These are phyloP conservation scores for Lantana camara DNA, from an alignment of 257 asterid genomes.

Conservation along the genomic window DNA sequence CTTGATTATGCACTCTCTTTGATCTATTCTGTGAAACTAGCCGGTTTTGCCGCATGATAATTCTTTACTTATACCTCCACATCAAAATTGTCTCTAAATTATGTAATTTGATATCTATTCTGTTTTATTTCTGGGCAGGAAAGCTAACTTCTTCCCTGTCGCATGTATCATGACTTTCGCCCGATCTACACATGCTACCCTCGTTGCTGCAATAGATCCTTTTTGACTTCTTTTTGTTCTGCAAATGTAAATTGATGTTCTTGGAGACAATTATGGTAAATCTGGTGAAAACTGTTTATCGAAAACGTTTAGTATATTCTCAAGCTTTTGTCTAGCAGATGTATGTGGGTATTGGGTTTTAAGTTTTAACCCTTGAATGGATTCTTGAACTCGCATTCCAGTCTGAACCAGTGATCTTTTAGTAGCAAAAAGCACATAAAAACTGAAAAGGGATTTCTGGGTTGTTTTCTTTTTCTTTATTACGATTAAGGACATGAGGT, in stretches of 20 bases:
- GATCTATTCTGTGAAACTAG: neutral
- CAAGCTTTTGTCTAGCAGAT: neutral
- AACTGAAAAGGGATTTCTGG: too few relatives aligned
- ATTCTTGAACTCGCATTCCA: too few relatives aligned
- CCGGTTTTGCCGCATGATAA: neutral
- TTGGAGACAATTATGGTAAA: neutral
- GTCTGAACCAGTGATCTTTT: too few relatives aligned
- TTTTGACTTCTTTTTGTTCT: conserved; percentile 14
- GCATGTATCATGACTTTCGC: conserved; percentile 13
- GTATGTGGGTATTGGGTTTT: neutral
- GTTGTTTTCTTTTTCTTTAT: too few relatives aligned
- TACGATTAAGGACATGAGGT: too few relatives aligned
- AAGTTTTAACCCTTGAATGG: too few relatives aligned
- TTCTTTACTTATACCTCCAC: neutral
- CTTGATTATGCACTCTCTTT: conserved; percentile 14
- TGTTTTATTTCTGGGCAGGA: conserved; percentile 28
- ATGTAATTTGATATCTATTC: conserved; percentile 19
- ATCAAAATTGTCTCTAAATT: neutral
- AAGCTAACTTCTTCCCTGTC: conserved; percentile 15
- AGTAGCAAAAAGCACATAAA: too few relatives aligned
- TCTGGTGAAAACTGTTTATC: conserved; percentile 6
- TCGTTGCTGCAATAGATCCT: neutral
- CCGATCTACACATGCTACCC: conserved; percentile 3
- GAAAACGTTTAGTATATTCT: neutral
- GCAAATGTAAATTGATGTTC: conserved; percentile 33